Evolutionary conservation across 306 rosid species (phyloP).

Genomic region (Chamaecrista fasciculata): DNA sequence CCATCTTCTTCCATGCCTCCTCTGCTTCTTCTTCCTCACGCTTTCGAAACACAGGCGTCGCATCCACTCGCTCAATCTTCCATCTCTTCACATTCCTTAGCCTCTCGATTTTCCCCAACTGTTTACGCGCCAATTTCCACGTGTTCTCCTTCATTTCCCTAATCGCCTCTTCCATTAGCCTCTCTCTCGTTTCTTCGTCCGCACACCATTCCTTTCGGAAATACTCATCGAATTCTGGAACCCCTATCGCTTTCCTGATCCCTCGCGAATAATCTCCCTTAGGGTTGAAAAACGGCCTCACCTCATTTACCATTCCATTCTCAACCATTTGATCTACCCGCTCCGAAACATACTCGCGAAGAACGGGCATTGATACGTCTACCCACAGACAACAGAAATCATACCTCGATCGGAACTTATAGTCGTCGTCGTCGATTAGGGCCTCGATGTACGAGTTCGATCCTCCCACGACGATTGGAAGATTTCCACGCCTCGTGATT

Average conservation of each 20-base stretch:
- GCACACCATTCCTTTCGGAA: constrained; percentile 39
- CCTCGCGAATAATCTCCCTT: constrained; percentile 53
- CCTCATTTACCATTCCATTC: constrained; percentile 62
- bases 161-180: constrained; percentile 43
- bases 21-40: constrained; percentile 55
- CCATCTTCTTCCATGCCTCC: constrained; percentile 63
- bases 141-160: constrained; percentile 56
- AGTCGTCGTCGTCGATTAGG: constrained; percentile 53
- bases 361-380: constrained; percentile 52
- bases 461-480: constrained; percentile 88
- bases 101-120: constrained; percentile 53
- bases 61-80: constrained; percentile 61
- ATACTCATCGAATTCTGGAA: constrained; percentile 70
- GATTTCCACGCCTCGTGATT: constrained; percentile 32
- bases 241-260: constrained; percentile 75
- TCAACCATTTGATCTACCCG: constrained; percentile 71
- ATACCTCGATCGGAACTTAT: constrained; percentile 46
- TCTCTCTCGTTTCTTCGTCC: constrained; percentile 27
- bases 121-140: constrained; percentile 55
- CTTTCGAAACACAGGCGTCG: constrained; percentile 63
- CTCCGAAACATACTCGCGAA: constrained; percentile 44
- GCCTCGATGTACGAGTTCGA: constrained; percentile 79
- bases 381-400: constrained; percentile 78
- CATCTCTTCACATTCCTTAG: constrained; percentile 60
- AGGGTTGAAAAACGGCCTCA: constrained; percentile 47